Evolutionary conservation across 2,329 filamentous ascomycete genomes (phyloP).

Genomic region (Cadophora gregata): DNA sequence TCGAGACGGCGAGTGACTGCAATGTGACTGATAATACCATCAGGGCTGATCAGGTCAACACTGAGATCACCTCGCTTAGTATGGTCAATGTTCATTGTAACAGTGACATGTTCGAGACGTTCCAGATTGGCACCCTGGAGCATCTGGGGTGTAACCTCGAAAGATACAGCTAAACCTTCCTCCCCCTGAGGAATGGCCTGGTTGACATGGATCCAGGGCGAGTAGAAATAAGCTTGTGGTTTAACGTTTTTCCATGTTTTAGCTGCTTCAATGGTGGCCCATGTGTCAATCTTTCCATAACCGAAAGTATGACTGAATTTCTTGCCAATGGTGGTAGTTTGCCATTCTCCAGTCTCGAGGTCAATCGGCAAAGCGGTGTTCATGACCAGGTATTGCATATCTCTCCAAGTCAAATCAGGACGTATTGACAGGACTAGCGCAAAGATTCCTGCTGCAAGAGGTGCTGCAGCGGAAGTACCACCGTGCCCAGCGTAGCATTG

Average conservation of each 20-base stretch:
- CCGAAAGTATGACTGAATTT: slow-evolving; percentile 94
- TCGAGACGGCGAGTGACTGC: slow-evolving; percentile 77
- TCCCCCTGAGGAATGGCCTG: slow-evolving; percentile 85
- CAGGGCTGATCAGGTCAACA: slow-evolving; percentile 87
- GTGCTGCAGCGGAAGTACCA: slow-evolving; percentile 93
- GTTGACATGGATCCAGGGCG: slow-evolving; percentile 91
- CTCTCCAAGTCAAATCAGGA: slow-evolving; percentile 89
- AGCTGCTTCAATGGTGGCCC: slow-evolving; percentile 81
- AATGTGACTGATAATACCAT: slow-evolving; percentile 82
- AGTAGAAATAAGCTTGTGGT: slow-evolving; percentile 93
- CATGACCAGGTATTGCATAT: slow-evolving; percentile 90
- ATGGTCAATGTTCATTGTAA: slow-evolving; percentile 97
- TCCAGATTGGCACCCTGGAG: slow-evolving; percentile 82
- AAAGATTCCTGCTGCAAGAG: slow-evolving; percentile 89
- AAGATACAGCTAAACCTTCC: slow-evolving; percentile 77
- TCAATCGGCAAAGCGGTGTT: slow-evolving; percentile 84
- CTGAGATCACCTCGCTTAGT: slow-evolving; percentile 87
- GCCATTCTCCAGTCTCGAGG: slow-evolving; percentile 76
- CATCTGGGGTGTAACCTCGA: slow-evolving; percentile 83
- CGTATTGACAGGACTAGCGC: slow-evolving; percentile 85
- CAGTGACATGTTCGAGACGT: slow-evolving; percentile 89
- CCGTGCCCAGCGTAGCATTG: slow-evolving; percentile 83
- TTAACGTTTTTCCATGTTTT: slow-evolving; percentile 89
- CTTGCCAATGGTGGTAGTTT: slow-evolving; percentile 79
- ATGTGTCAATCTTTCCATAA: slow-evolving; percentile 94